Base-by-base conservation (phyloP, 805 yeast species). In the Sugiyamaella qingdaonensis region DNA sequence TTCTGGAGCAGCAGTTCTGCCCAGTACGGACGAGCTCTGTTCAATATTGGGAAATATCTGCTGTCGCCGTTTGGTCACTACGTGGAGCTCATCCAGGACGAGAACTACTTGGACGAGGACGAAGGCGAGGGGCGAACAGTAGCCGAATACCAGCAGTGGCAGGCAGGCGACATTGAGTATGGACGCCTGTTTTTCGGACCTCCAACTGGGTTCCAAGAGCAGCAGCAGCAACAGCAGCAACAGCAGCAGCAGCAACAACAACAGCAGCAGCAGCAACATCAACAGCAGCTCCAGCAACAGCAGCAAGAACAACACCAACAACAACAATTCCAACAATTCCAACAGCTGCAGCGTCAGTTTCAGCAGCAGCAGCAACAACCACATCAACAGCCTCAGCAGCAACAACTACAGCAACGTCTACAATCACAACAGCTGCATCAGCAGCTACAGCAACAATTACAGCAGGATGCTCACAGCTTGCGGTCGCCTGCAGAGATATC, bases 61-160 rank as follows among this genome's bases (percentile, higher is more conserved):
- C 70, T 87, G 21, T 79, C 76, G 68, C 99, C 99, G 2, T 94
- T 92, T 73, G 98, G 98, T 2, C 88, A 85, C 62, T 83, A 88
- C 60, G 94, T 94, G 2, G 79, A 88, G 53, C 74, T 92, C 57
- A 78, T 77, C 55, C 82, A 82, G 56, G 97, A 89, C 61, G 84
- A 86, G 54, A 84, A 86, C 60, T 94, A 92, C 66, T 70, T 88
- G 44, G 78, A 79, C 42, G 98, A 92, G 68, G 99, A 92, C 68
- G 86, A 84, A 46, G 82, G 90, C 61, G 95, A 88, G 63, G 98
- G 98, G 16, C 79, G 92, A 33, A 79, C 91, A 4, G 74, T 89
- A 8, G 82, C 84, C 16, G 97, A 91, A 68, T 94, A 88, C 65
- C 84, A 86, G 58, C 76, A 84, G 55, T 92, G 99, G 99, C 85